Percentiles rank a stretch among this genome's conserved stretches.
phyloP scores from a whole-genome alignment of 139 green algal genomes.

The Mesostigma viride region DNA sequence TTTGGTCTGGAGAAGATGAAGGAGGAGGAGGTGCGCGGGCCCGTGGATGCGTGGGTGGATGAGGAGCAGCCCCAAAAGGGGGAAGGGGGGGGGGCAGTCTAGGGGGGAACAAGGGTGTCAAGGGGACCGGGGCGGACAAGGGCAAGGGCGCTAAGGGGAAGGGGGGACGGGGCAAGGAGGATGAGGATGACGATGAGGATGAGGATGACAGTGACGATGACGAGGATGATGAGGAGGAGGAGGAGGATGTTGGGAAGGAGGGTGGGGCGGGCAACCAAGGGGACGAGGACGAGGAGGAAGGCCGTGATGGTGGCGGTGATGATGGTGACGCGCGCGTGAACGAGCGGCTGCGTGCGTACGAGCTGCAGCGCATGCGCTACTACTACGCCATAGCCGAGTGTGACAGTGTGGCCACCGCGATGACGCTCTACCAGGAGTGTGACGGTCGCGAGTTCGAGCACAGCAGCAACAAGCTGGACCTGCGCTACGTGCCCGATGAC shows the following conservation, averaged over 20 bases:
- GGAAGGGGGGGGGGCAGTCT: slow-evolving; percentile 19
- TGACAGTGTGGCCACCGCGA: slow-evolving; percentile 50
- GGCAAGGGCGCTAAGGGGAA: not conserved
- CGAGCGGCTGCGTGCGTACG: slow-evolving; percentile 63
- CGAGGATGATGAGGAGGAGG: slow-evolving; percentile 14
- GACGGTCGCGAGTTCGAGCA: slow-evolving; percentile 81
- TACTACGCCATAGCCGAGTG: slow-evolving; percentile 74
- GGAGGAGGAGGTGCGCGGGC: slow-evolving; percentile 63
- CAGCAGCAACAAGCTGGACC: slow-evolving; percentile 68
- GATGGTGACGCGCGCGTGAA: slow-evolving; percentile 32
- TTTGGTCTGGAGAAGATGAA: slow-evolving; percentile 81
- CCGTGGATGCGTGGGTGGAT: slow-evolving; percentile 34
- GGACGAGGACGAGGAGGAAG: slow-evolving; percentile 2
- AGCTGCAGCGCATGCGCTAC: slow-evolving; percentile 65
- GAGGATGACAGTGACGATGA: slow-evolving; percentile 22
- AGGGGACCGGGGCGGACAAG: too few species aligned
- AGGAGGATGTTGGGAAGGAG: slow-evolving; percentile 22
- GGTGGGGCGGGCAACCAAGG: slow-evolving; percentile 8
- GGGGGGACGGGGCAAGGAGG: slow-evolving; percentile 4
- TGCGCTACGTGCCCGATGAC: slow-evolving; percentile 81
- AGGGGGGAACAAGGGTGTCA: too few species aligned
- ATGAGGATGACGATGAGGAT: slow-evolving; percentile 7
- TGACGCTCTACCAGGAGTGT: slow-evolving; percentile 68
- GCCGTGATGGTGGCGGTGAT: slow-evolving; percentile 7
- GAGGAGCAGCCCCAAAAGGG: not conserved